Conservation (phyloP, 805 yeast species). For the Clavispora phyllophila region DNA sequence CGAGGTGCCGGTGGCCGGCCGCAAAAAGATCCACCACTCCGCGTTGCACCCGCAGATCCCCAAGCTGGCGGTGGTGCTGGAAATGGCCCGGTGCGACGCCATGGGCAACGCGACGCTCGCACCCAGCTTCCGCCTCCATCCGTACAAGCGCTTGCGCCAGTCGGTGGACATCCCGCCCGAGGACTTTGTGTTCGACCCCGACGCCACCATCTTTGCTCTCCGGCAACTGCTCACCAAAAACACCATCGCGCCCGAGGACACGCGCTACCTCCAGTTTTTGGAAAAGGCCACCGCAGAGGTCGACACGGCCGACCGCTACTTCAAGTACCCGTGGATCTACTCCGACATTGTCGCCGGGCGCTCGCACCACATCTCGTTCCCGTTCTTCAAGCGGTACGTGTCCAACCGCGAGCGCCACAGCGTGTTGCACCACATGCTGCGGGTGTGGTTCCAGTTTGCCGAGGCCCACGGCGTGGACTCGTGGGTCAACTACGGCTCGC, state of each 20-base stretch:
- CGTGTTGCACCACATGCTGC: constrained; percentile 32
- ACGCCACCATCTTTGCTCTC: constrained; percentile 21
- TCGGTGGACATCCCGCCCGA: constrained; percentile 14
- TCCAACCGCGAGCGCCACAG: constrained; percentile 32
- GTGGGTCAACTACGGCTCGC: constrained; percentile 27
- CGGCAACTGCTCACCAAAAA: constrained; percentile 13
- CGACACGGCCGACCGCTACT: constrained; percentile 25
- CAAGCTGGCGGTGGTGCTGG: constrained; percentile 5
- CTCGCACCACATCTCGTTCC: constrained; percentile 27
- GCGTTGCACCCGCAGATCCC: background rate
- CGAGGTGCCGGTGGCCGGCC: constrained; percentile 26
- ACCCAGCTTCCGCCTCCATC: constrained; percentile 1
- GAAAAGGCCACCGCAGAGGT: constrained; percentile 19
- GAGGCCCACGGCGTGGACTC: constrained; percentile 24
- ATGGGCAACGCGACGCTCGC: background rate
- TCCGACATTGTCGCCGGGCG: constrained; percentile 32
- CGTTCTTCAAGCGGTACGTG: constrained; percentile 34
- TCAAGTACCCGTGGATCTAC: constrained; percentile 38
- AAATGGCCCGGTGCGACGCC: constrained; percentile 2
- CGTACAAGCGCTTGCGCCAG: constrained; percentile 6
- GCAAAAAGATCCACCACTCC: constrained; percentile 17
- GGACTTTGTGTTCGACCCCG: constrained; percentile 30
- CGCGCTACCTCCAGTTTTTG: constrained; percentile 25
- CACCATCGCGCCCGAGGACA: constrained; percentile 14
- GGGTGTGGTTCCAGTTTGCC: constrained; percentile 34